Base-by-base conservation (phyloP, 176 grass and related monocot genomes). In the Oryza meyeriana region DNA sequence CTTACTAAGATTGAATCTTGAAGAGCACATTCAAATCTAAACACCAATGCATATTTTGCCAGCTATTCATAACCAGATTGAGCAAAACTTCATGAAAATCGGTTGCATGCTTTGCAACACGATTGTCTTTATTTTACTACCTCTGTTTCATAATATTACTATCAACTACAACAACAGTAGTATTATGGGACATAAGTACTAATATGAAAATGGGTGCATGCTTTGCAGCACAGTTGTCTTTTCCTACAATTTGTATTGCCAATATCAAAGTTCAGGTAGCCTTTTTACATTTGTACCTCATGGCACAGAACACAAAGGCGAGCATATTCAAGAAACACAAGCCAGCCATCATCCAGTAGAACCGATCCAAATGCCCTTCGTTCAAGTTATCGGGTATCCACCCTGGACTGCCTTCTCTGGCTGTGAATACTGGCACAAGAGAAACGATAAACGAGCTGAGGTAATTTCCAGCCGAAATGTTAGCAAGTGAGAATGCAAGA, bases 371-470 rank as follows among this genome's bases (percentile, higher is more conserved):
- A 86, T 91, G 92, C 2, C 84, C 92, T 69, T 89, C 86, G 33
- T 94, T 91, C 17, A 94, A 66, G 81, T 94, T 86, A 55, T 87
- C 83, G 17, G 92, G 83, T 83, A 94, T 90, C 92, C 92, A 94
- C 36, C 88, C 86, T 3, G 75, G 76, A 69, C 50, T 81, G 32
- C 83, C 88, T 77, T 81, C 89, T 75, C 65, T 63, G 26, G 81
- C 85, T 9, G 84, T 94, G 73, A 89, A 67, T 6, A 81, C 25
- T 2, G 85, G 85, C 33, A 87, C 88, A 1, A 88, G 24, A 16
- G 88, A 90, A 84, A 90, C 14, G 45, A 90, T 87, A 20, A 93
- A 85, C n/a, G 91, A 87, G 85, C 75, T 88, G 30, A 88, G 64
- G 75, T 93, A 93, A 69, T 35, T 62, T n/a, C 91, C 91, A 20